A percentile compares a stretch with the other conserved stretches of the same genome.
These are phyloP conservation scores for Phyllosticta citribraziliensis DNA, from an alignment of 2,329 filamentous ascomycete species.

Conservation along the genomic window DNA sequence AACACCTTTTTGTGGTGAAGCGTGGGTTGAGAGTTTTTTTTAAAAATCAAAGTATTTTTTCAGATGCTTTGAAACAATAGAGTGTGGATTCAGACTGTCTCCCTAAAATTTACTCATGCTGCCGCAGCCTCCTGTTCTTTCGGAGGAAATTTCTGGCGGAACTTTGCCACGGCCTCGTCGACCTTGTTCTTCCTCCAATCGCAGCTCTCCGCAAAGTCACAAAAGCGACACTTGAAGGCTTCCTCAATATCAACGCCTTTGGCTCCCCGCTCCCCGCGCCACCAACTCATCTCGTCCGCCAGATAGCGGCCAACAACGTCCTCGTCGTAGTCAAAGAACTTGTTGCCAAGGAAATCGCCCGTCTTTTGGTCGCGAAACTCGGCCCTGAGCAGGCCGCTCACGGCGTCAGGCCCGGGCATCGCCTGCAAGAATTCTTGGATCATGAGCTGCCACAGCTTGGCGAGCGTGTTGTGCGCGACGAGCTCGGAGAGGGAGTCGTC, in stretches of 20 bases:
- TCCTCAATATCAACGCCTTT: slow-evolving; percentile 73
- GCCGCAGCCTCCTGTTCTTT: background rate
- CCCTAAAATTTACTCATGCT: background rate
- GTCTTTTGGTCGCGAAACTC: slow-evolving; percentile 42
- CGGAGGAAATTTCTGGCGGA: background rate
- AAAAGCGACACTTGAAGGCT: slow-evolving; percentile 76
- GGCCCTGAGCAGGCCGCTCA: slow-evolving; percentile 48
- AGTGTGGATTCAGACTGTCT: too few species aligned
- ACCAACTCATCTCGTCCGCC: slow-evolving; percentile 68
- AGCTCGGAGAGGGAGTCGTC: slow-evolving; percentile 43
- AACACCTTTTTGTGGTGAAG: too few species aligned
- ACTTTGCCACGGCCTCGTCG: slow-evolving; percentile 37
- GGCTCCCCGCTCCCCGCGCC: slow-evolving; percentile 65
- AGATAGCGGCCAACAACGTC: slow-evolving; percentile 57
- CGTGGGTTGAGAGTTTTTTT: background rate
- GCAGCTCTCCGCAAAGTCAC: slow-evolving; percentile 73
- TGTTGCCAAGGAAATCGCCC: slow-evolving; percentile 46
- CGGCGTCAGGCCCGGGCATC: slow-evolving; percentile 39
- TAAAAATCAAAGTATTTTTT: too few species aligned
- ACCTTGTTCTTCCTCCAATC: slow-evolving; percentile 67
- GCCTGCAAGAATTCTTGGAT: slow-evolving; percentile 45
- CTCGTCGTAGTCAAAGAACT: slow-evolving; percentile 57
- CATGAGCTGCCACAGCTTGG: slow-evolving; percentile 53
- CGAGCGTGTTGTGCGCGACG: slow-evolving; percentile 49
- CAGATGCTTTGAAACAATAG: too few species aligned